Evolutionary conservation across 2,329 filamentous ascomycete genomes (phyloP).

Genomic region (Lithohypha guttulata): DNA sequence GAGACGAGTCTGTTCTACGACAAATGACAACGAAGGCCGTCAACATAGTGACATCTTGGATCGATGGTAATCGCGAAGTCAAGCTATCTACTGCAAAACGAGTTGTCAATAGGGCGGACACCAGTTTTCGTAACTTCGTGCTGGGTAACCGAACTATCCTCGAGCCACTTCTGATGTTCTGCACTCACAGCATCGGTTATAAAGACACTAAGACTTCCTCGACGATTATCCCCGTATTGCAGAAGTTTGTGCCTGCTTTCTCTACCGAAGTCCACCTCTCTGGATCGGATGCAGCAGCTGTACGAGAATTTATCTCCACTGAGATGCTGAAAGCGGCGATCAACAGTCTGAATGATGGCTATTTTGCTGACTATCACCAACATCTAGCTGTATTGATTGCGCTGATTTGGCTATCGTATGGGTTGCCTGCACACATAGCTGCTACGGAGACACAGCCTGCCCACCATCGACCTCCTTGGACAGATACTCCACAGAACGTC

Average conservation of each 20-base stretch:
- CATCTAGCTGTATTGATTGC: constrained; percentile 83
- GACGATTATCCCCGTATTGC: constrained; percentile 75
- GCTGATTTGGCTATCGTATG: constrained; percentile 69
- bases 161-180: constrained; percentile 82
- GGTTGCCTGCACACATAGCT: constrained; percentile 24
- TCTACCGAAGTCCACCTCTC: constrained; percentile 22
- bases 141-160: constrained; percentile 67
- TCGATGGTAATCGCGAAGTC: constrained; percentile 61
- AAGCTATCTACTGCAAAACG: constrained; percentile 28
- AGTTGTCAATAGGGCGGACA: constrained; percentile 18
- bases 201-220: constrained; percentile 80
- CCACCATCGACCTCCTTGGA: constrained; percentile 36
- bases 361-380: constrained; percentile 93
- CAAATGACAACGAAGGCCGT: constrained; percentile 89
- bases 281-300: constrained; percentile 48
- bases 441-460: constrained; percentile 15
- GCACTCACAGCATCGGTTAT: constrained; percentile 80
- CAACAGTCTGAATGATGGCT: constrained; percentile 82
- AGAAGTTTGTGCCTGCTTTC: constrained; percentile 75
- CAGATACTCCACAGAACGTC: constrained; percentile 60
- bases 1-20: constrained; percentile 85
- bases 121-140: constrained; percentile 63
- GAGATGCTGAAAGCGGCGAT: constrained; percentile 86
- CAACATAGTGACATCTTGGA: constrained; percentile 77
- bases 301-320: constrained; percentile 80